Evolutionary conservation across 352 stramenopile genomes (phyloP), one percentile per base, ranked within the genome.

Genomic region (Globisporangium uncinulatum): DNA sequence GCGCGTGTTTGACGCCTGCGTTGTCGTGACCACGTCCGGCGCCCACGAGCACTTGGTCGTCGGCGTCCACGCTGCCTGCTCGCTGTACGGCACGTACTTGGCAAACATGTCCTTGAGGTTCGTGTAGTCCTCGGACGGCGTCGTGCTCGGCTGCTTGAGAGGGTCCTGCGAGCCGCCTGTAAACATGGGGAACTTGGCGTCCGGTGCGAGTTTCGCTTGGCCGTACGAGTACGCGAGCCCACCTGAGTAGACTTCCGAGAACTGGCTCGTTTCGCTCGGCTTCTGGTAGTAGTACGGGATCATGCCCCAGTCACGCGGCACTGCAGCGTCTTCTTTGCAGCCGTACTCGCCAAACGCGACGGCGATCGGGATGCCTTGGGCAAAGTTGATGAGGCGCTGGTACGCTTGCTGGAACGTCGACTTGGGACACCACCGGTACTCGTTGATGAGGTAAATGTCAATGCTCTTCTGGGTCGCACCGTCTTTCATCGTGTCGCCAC

Each of bases 401-500:
- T 92, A 94, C 3, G 82, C 79, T 54, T 86, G 69, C 0, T 68
- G 70, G 37, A 89, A 94, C 11, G 74, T 85, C 41, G 71, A 87
- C 36, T 73, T 71, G 8, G 76, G 68, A 52, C 85, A 95, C 81
- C 82, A 95, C 62, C 85, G 85, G 62, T 95, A 95, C 62, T 93
- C 83, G 65, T 95, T 95, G 61, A 95, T 90, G 34, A 95, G 58
- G 59, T 91, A 94, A 31, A 95, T 93, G 61, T 95, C 85, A 46
- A 95, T 92, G 67, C 79, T 92, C 59, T 87, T 75, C 45, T 71
- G 15, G 81, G 90, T 93, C 64, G 88, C 67, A 15, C 85, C 85
- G 52, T 95, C 69, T 39, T 73, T 80, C 75, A 94, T 89, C 54
- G 74, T 87, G 68, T 95, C 85, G 58, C 83, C 85, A 39, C 85